Base-by-base conservation (phyloP, 2,329 filamentous ascomycete genomes). In the Cercospora sp. region DNA sequence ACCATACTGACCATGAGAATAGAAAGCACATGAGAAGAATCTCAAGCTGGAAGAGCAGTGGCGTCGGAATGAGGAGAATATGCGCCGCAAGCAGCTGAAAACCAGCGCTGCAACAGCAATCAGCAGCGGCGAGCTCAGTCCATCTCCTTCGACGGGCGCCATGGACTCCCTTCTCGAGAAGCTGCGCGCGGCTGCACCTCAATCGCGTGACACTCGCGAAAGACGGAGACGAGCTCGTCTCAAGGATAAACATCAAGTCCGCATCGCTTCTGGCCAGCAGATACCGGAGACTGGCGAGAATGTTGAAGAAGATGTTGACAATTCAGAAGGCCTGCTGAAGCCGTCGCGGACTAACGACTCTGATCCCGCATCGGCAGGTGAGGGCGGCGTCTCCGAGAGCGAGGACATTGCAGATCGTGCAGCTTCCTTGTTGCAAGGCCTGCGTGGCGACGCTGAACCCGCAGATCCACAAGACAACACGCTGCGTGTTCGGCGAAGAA, bases 111-210 rank as follows among this genome's bases (percentile, higher is more conserved):
- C 62, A n/a, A 79, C 78, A 42, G 82, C 80, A 13, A 58, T 33
- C 61, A 55, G 28, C 31, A 64, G 36, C 40, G 61, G 61, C 30
- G 80, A 76, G 18, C 80, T 81, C 16, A 80, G 82, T 12, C 79
- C 79, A 18, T 89, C 89, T 5, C 83, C 86, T 31, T 90, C 90
- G 2, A 93, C 92, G 6, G 95, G 94, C 64, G 95, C 94, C 63
- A 98, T 99, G 94, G 95, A 99, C 81, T 92, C 91, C 48, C 84
- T 99, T 26, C 87, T 99, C 60, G 93, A 97, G 87, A 98, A 98
- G 81, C 84, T 99, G 65, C 91, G 95, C 67, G 94, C 93, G 65
- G 95, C 95, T 1, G 94, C 94, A 65, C 94, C 95, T 31, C 92
- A 97, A 81, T 88, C 92, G 30, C 87, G 92, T 78, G 94, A 97